phyloP scores from a whole-genome alignment of 164 flowering plant species.

The Kalanchoe fedtschenkoi region DNA sequence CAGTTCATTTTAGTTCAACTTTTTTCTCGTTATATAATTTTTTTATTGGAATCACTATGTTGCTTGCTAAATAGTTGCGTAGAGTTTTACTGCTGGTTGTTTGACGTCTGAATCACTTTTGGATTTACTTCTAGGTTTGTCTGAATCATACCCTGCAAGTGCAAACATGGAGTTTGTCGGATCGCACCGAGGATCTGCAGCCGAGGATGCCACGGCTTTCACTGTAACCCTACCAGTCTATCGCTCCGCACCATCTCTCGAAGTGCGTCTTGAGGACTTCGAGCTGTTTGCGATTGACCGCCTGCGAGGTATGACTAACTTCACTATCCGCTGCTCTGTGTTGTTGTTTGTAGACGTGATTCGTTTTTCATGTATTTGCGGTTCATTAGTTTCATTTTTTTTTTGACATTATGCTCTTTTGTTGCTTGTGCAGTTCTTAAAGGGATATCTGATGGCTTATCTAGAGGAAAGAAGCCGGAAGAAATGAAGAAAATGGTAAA shows the following conservation, averaged over 20 bases:
- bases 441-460: conserved; percentile 75
- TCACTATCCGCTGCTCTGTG: neutral
- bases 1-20: too few species aligned
- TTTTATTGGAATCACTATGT: too few species aligned
- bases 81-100: too few species aligned
- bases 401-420: neutral
- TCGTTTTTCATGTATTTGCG: neutral
- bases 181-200: conserved; percentile 28
- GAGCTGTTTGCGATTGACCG: conserved; percentile 86
- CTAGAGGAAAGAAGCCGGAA: conserved; percentile 76
- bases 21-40: too few species aligned
- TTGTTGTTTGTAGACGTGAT: neutral
- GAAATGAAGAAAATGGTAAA: conserved; percentile 70
- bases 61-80: too few species aligned
- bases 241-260: conserved; percentile 64
- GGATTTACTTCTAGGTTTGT: too few species aligned
- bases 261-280: conserved; percentile 83
- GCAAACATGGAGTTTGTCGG: conserved; percentile 52
- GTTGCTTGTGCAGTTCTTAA: conserved; percentile 45
- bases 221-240: conserved; percentile 51
- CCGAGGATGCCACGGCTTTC: conserved; percentile 13
- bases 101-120: too few species aligned
- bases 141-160: too few species aligned
- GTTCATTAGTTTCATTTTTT: neutral
- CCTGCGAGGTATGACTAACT: conserved; percentile 50